Conservation (phyloP, 768 basidiomycete species). For the Mycena floridula region DNA sequence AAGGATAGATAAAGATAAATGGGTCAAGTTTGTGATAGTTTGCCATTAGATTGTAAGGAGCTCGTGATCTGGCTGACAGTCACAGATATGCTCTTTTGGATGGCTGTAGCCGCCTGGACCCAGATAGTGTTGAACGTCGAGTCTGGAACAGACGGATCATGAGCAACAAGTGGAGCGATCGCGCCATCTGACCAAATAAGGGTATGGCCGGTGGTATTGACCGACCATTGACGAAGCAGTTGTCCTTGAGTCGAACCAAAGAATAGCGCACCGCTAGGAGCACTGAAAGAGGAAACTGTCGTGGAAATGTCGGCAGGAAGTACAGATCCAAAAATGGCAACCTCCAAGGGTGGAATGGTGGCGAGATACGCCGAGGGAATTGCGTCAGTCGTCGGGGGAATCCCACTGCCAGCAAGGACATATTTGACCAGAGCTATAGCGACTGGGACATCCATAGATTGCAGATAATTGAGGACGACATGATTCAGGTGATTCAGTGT, state of each 20-base stretch:
- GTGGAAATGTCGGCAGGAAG: slow-evolving; percentile 39
- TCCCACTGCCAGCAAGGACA: slow-evolving; percentile 32
- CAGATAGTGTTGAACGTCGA: slow-evolving; percentile 42
- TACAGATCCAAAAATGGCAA: slow-evolving; percentile 58
- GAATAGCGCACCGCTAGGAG: slow-evolving; percentile 43
- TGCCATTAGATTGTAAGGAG: slow-evolving; percentile 25
- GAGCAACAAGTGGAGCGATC: slow-evolving; percentile 42
- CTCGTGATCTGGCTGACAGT: slow-evolving; percentile 39
- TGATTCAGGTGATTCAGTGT: slow-evolving; percentile 49
- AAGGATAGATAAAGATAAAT: slow-evolving; percentile 8
- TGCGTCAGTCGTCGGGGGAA: slow-evolving; percentile 36
- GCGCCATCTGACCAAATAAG: slow-evolving; percentile 51
- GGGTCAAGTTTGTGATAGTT: slow-evolving; percentile 25
- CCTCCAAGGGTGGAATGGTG: slow-evolving; percentile 48
- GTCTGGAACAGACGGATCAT: slow-evolving; percentile 41
- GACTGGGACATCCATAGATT: slow-evolving; percentile 38
- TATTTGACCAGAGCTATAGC: slow-evolving; percentile 44
- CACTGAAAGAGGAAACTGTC: slow-evolving; percentile 45
- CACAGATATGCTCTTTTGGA: slow-evolving; percentile 22
- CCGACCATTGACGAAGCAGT: slow-evolving; percentile 49
- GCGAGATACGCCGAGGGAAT: slow-evolving; percentile 34
- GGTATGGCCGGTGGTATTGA: slow-evolving; percentile 28
- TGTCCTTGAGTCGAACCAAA: slow-evolving; percentile 51
- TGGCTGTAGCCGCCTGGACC: slow-evolving; percentile 34
- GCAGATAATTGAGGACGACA: slow-evolving; percentile 51